These are phyloP conservation scores for Paraleonurus japonicus DNA, from an alignment of 257 asterid genomes.

Conservation along the genomic window DNA sequence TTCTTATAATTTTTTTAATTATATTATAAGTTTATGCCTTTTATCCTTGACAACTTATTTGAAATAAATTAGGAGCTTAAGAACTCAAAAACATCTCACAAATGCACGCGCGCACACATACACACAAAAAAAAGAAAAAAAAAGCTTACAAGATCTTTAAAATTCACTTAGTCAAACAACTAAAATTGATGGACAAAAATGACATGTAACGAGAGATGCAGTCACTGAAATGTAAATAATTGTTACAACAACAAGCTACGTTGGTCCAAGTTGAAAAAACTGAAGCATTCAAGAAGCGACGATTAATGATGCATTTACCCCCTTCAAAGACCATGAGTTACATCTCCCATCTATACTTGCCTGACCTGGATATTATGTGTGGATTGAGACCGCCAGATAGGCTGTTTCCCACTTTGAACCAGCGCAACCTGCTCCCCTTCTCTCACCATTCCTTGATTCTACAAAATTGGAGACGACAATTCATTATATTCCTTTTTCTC, in stretches of 20 bases:
- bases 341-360: slow-evolving; percentile 50
- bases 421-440: slow-evolving; percentile 91
- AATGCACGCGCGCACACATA: too few relatives aligned
- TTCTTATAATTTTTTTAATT: too few relatives aligned
- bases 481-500: background rate
- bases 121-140: too few relatives aligned
- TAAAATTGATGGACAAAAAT: background rate
- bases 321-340: too few relatives aligned
- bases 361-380: slow-evolving; percentile 95
- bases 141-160: background rate
- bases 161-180: background rate
- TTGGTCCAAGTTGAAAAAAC: background rate
- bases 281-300: slow-evolving; percentile 12
- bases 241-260: background rate
- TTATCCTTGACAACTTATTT: too few relatives aligned
- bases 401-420: slow-evolving; percentile 90
- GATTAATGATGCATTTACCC: background rate
- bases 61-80: background rate
- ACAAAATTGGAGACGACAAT: slow-evolving; percentile 7
- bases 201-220: too few relatives aligned
- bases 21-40: too few relatives aligned
- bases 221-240: background rate
- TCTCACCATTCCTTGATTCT: slow-evolving; percentile 89
- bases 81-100: background rate
- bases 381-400: slow-evolving; percentile 68